Evolutionary conservation across 2,329 filamentous ascomycete species (phyloP).

Genomic region (Purpureocillium lavendulum): DNA sequence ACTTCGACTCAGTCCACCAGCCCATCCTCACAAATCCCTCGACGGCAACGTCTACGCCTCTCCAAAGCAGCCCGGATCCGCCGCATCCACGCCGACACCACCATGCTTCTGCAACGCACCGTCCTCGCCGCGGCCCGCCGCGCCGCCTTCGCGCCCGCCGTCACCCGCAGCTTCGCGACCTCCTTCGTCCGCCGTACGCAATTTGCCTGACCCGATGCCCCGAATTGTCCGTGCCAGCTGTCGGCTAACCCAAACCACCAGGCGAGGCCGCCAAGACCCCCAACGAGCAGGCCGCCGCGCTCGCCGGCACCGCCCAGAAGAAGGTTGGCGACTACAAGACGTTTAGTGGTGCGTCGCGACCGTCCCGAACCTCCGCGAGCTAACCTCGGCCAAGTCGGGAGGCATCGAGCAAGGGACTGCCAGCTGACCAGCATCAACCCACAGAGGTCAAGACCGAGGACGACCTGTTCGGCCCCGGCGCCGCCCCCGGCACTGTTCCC

Average conservation of each 20-base stretch:
- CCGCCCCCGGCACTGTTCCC: conserved; percentile 71
- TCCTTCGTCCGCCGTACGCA: conserved; percentile 51
- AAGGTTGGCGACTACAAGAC: conserved; percentile 37
- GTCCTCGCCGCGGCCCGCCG: conserved; percentile 53
- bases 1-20: conserved; percentile 29
- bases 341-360: conserved; percentile 34
- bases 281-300: conserved; percentile 27
- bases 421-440: conserved; percentile 12
- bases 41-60: conserved; percentile 5
- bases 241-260: conserved; percentile 10
- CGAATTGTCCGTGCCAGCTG: conserved; percentile 12
- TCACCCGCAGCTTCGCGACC: conserved; percentile 52
- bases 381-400: conserved; percentile 16
- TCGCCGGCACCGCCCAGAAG: conserved; percentile 31
- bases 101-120: conserved; percentile 59
- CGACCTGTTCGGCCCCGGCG: conserved; percentile 84
- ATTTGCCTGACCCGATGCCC: conserved; percentile 8
- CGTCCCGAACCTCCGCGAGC: conserved; percentile 7
- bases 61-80: conserved; percentile 4
- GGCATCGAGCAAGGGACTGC: conserved; percentile 2
- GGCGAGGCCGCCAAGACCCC: conserved; percentile 30
- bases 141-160: conserved; percentile 41
- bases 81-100: conserved; percentile 15
- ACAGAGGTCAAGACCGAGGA: conserved; percentile 73
- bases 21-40: conserved; percentile 37